Percentiles rank a stretch among this genome's conserved stretches.
Evolutionary conservation across 2,329 filamentous ascomycete genomes (phyloP).

Genomic region (Periglandula ipomoeae): DNA sequence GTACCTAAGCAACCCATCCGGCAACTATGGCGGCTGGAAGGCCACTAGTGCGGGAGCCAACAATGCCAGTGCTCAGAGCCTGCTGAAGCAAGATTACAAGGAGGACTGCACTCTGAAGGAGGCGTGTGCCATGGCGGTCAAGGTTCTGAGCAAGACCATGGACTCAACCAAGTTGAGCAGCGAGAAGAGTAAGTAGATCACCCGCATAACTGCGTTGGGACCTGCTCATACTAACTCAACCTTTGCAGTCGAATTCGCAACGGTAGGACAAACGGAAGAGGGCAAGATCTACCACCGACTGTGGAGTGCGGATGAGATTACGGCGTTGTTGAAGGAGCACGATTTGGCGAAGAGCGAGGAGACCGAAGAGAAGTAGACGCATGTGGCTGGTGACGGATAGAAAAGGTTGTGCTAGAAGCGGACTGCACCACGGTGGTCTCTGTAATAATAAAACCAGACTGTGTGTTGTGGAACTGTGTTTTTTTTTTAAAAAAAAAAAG

Average conservation of each 20-base stretch:
- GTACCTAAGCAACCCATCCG: conserved; percentile 97
- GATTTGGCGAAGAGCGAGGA: conserved; percentile 83
- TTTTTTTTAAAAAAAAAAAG: too few relatives aligned
- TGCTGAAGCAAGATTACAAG: conserved; percentile 99
- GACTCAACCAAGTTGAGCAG: conserved; percentile 97
- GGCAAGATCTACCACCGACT: conserved; percentile 98
- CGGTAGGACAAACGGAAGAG: conserved; percentile 87
- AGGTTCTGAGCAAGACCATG: conserved; percentile 99
- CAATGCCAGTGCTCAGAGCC: conserved; percentile 91
- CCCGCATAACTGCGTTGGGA: too few relatives aligned
- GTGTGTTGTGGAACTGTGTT: too few relatives aligned
- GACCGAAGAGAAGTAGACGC: conserved; percentile 50
- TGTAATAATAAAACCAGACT: conserved; percentile 13
- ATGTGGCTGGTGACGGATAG: conserved; percentile 7
- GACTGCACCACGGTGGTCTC: conserved; percentile 4
- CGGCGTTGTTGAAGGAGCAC: conserved; percentile 86
- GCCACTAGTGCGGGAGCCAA: conserved; percentile 96
- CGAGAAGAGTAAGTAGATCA: conserved; percentile 79
- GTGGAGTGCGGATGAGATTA: conserved; percentile 96
- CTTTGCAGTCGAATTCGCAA: conserved; percentile 83
- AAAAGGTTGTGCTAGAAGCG: conserved; percentile 8
- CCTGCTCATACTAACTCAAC: conserved; percentile 14
- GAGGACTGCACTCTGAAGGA: conserved; percentile 95
- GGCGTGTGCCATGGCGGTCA: conserved; percentile 93
- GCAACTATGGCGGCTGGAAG: conserved; percentile 99